Percentiles rank a stretch among this genome's conserved stretches.
Conservation (phyloP, 345 rosid genomes). For the Xanthoceras sorbifolium region DNA sequence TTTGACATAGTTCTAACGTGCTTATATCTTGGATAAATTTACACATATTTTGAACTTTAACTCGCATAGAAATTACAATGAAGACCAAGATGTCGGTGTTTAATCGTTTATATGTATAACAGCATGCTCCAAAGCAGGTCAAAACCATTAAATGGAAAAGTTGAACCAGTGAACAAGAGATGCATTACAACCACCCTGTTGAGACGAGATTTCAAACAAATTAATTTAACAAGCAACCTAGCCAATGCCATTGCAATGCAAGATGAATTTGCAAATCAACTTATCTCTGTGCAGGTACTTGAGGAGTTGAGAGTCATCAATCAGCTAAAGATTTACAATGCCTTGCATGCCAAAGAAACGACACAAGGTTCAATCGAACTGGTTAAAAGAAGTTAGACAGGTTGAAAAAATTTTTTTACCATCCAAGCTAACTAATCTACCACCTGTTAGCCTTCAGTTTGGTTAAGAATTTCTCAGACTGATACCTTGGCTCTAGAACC, state of each 20-base stretch:
- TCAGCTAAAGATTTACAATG: neutral
- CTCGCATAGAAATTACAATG: neutral
- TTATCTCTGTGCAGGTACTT: neutral
- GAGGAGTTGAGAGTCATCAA: neutral
- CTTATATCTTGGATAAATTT: neutral
- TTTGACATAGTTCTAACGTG: neutral
- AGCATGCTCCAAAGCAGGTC: neutral
- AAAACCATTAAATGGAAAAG: neutral
- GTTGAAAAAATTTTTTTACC: neutral
- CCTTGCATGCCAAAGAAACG: neutral
- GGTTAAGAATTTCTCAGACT: neutral
- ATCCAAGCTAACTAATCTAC: neutral
- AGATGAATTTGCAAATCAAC: neutral
- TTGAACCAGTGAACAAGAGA: neutral
- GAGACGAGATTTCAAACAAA: neutral
- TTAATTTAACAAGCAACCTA: neutral
- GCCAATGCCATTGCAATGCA: neutral
- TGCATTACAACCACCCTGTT: too few species aligned
- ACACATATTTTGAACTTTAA: neutral
- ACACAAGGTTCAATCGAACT: neutral
- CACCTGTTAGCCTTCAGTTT: neutral
- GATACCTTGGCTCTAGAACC: neutral
- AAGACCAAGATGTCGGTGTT: neutral
- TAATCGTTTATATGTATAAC: neutral
- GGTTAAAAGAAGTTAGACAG: neutral